phyloP scores from a whole-genome alignment of 73 alveolate species.

The Effrenium voratum region DNA sequence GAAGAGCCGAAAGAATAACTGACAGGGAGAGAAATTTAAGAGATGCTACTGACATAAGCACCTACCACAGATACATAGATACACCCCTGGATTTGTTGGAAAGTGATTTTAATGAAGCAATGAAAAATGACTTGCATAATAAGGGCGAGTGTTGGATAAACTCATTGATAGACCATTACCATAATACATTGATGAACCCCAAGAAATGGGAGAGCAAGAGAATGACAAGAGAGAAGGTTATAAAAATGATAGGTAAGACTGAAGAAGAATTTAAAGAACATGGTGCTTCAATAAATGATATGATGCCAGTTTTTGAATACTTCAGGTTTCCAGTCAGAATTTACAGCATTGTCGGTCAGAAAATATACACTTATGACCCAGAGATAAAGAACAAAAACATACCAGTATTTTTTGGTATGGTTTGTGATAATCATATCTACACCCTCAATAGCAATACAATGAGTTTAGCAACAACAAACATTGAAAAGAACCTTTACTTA shows the following conservation, averaged over 20 bases:
- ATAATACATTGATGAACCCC: conserved; percentile 1
- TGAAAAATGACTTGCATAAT: not conserved
- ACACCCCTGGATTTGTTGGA: not conserved
- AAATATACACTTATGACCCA: conserved; percentile 4
- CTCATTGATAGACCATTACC: conserved; percentile 10
- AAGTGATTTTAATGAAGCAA: not conserved
- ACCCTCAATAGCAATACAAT: not conserved
- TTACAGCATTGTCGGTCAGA: not conserved
- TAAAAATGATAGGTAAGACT: not conserved
- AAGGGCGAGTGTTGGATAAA: not conserved
- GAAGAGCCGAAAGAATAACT: not conserved
- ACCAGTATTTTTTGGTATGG: not conserved
- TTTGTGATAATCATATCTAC: not conserved
- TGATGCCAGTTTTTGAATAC: conserved; percentile 5
- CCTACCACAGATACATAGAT: not conserved
- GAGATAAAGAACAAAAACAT: too few relatives aligned
- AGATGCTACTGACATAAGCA: not conserved
- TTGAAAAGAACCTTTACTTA: not conserved
- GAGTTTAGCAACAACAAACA: conserved; percentile 1
- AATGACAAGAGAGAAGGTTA: not conserved
- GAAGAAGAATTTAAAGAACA: conserved; percentile 2
- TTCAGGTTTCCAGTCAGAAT: conserved; percentile 3
- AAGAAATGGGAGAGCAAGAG: not conserved
- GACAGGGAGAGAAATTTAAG: conserved; percentile 9
- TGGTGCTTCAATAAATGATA: not conserved